Evolutionary conservation across 257 asterid species (phyloP).

Genomic region (Echium plantagineum): DNA sequence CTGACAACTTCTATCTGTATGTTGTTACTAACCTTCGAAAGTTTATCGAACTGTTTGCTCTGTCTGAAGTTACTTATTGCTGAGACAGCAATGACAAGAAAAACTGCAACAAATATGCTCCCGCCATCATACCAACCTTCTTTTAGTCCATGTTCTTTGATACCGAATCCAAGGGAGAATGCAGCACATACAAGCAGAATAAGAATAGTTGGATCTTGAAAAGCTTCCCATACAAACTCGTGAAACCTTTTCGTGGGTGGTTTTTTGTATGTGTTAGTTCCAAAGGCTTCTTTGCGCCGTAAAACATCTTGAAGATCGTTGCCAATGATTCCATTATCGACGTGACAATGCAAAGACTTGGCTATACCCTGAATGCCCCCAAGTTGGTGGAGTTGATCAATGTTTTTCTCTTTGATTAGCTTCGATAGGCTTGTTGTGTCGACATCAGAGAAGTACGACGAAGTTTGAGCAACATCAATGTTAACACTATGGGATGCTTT

Average conservation of each 20-base stretch:
- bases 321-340: constrained; percentile 13
- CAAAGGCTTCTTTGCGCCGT: constrained; percentile 17
- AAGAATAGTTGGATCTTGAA: constrained; percentile 38
- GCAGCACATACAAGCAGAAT: constrained; percentile 38
- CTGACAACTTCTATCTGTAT: constrained; percentile 32
- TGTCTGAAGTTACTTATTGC: constrained; percentile 44
- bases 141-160: constrained; percentile 28
- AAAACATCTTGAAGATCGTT: constrained; percentile 25
- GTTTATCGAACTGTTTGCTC: constrained; percentile 34
- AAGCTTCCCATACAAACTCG: constrained; percentile 24
- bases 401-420: constrained; percentile 12
- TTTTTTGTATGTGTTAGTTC: constrained; percentile 37
- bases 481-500: not conserved
- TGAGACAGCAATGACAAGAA: constrained; percentile 41
- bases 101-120: constrained; percentile 38
- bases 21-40: constrained; percentile 33
- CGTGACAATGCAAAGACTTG: constrained; percentile 19
- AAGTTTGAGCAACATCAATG: not conserved
- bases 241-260: constrained; percentile 21
- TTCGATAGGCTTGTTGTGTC: not conserved
- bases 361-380: constrained; percentile 35
- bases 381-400: constrained; percentile 9
- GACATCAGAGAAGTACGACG: too few relatives aligned
- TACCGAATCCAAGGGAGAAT: constrained; percentile 39
- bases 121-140: constrained; percentile 64